Evolutionary conservation across 169 alveolate species (phyloP).

Genomic region (Eimeria praecox): DNA sequence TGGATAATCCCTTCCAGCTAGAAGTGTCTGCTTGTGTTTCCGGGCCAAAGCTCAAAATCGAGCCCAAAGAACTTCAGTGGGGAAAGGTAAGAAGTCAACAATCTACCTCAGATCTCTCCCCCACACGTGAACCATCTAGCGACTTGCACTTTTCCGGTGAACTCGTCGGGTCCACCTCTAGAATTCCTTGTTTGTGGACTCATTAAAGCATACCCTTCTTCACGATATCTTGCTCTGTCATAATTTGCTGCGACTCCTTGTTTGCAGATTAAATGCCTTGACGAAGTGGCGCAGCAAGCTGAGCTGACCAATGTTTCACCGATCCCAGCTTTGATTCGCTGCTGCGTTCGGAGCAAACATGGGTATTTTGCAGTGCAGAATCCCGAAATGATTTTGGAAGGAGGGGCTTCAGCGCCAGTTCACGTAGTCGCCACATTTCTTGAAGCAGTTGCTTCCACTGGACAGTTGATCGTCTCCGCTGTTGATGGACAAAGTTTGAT

Average conservation of each 20-base stretch:
- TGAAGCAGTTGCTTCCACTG: conserved; percentile 93
- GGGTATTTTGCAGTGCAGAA: conserved; percentile 92
- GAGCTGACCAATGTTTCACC: conserved; percentile 93
- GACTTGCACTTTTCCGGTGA: conserved; percentile 84
- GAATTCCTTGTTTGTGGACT: background rate
- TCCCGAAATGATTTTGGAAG: conserved; percentile 92
- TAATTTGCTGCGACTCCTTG: background rate
- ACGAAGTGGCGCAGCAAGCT: conserved; percentile 90
- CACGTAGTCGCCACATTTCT: conserved; percentile 94
- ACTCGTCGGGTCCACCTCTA: background rate
- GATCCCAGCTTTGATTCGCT: conserved; percentile 95
- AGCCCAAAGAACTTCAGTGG: conserved; percentile 83
- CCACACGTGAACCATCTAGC: conserved; percentile 82
- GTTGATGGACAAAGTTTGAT: conserved; percentile 94
- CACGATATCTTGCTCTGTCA: background rate
- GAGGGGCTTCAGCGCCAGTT: conserved; percentile 92
- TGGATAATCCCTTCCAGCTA: conserved; percentile 60
- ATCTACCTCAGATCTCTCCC: conserved; percentile 78
- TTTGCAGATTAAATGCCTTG: conserved; percentile 83
- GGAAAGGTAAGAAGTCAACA: conserved; percentile 77
- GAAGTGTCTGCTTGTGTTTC: conserved; percentile 72
- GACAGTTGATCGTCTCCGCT: conserved; percentile 92
- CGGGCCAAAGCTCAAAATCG: conserved; percentile 80
- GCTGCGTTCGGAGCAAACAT: conserved; percentile 92
- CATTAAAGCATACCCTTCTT: too few relatives aligned